Evolutionary conservation across 352 stramenopile species (phyloP), one percentile per base, ranked within the genome.

Genomic region (Phytophthora parvispora): DNA sequence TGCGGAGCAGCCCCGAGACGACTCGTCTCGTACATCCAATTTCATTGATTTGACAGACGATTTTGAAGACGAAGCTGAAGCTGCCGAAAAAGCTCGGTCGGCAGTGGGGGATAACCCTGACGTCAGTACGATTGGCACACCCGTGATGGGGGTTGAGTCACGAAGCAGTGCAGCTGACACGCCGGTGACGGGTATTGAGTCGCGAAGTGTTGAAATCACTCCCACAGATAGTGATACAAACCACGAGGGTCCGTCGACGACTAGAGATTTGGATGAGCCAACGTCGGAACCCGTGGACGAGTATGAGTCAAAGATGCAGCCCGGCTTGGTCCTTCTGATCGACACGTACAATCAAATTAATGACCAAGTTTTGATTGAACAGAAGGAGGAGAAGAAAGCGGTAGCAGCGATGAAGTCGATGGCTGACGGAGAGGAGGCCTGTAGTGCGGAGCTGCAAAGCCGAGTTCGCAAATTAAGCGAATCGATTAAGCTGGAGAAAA

Each of bases 331-430:
- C 22, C n/a, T 28, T 3, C 47, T 72, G 34, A 38, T 73, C 7
- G 50, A 32, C 22, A 58, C 62, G 18, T 82, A 80, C 60, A 68
- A 82, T 54, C 24, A 60, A 49, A 24, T 78, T 8, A 80, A 81
- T 32, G 54, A 66, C 25, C 20, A 69, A 53, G 70, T 64, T 38
- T 57, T 71, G 29, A 55, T 66, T 32, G 80, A 84, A 48, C 66
- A 83, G 42, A 69, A 56, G 18, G 69, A 73, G 12, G 51, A 85
- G 10, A 53, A 62, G 2, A 57, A 54, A 22, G 40, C 69, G 43
- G 36, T 72, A 12, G n/a, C 52, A 34, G 51, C 64, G 29, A 60
- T 81, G 25, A 43, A 66, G 28, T 29, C 47, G n/a, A 64, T 40
- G 9, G 51, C 71, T 29, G 45, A 74, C 3, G 58, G 56, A 7